A percentile compares a stretch with the other conserved stretches of the same genome.
These are phyloP conservation scores for Xylariaceae sp. DNA, from an alignment of 2,329 filamentous ascomycete species.

Conservation along the genomic window DNA sequence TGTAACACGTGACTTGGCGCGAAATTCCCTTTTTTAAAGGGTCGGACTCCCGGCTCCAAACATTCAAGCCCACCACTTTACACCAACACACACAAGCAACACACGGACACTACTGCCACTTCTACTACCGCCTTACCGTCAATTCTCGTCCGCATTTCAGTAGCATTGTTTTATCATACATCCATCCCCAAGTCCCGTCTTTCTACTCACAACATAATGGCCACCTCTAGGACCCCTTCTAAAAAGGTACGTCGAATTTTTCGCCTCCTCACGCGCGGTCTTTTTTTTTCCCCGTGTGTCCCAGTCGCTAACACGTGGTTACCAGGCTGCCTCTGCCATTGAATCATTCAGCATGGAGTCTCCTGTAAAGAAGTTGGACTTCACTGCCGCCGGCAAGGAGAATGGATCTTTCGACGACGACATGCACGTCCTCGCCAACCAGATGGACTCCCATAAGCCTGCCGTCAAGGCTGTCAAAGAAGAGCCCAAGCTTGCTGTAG, in stretches of 20 bases:
- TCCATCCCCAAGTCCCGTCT: constrained; percentile 17
- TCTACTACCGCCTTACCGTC: constrained; percentile 11
- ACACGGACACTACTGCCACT: constrained; percentile 8
- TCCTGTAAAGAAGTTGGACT: constrained; percentile 83
- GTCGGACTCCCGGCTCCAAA: constrained; percentile 21
- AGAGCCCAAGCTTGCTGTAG: constrained; percentile 36
- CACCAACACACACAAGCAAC: constrained; percentile 18
- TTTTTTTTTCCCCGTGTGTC: background rate
- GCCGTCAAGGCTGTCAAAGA: constrained; percentile 42
- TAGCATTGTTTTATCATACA: constrained; percentile 6
- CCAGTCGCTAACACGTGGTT: constrained; percentile 21
- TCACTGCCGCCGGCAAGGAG: constrained; percentile 69
- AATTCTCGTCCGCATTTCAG: constrained; percentile 1
- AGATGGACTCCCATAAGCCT: constrained; percentile 58
- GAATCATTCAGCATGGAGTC: constrained; percentile 90
- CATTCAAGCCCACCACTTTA: constrained; percentile 9
- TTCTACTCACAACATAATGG: constrained; percentile 51
- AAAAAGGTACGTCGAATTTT: constrained; percentile 46
- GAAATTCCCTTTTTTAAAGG: constrained; percentile 24
- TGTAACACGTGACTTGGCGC: constrained; percentile 28
- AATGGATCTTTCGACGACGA: constrained; percentile 56
- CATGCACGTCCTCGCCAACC: constrained; percentile 47
- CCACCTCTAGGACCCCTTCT: constrained; percentile 61
- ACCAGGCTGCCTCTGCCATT: constrained; percentile 77
- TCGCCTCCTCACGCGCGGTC: background rate